Conservation (phyloP, 495 filamentous ascomycete species). For the Tuber aestivum region DNA sequence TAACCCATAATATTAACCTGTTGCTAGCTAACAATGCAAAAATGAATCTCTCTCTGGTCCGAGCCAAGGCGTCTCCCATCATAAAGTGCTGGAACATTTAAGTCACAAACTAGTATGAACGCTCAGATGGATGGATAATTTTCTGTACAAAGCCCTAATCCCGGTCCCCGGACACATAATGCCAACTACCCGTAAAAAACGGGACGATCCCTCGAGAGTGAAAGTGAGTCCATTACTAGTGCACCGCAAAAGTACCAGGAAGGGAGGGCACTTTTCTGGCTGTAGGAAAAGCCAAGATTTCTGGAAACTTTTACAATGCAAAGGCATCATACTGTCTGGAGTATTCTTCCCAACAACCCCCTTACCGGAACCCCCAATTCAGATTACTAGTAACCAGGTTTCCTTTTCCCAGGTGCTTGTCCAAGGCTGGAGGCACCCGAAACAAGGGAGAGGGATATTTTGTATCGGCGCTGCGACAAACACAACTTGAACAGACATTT, state of each 20-base stretch:
- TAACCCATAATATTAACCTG: background rate
- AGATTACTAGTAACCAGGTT: background rate
- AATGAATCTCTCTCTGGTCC: background rate
- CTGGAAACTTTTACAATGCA: too few relatives aligned
- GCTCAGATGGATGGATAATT: background rate
- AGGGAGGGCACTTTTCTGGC: too few relatives aligned
- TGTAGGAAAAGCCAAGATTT: too few relatives aligned
- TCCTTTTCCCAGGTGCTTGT: background rate
- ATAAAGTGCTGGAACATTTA: background rate
- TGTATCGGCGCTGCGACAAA: too few relatives aligned
- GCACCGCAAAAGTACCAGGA: too few relatives aligned
- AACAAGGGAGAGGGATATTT: too few relatives aligned
- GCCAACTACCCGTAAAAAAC: background rate
- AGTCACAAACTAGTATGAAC: background rate
- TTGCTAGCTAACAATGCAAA: background rate
- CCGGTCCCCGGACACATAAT: background rate
- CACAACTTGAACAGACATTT: too few relatives aligned
- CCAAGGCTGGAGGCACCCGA: too few relatives aligned
- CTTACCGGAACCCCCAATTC: background rate
- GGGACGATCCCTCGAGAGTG: too few relatives aligned
- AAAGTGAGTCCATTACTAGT: too few relatives aligned
- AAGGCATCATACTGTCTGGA: background rate
- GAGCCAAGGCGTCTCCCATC: background rate
- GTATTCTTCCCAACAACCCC: background rate
- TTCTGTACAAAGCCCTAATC: background rate